A percentile compares a stretch with the other conserved stretches of the same genome.
Conservation (phyloP, 139 green algal genomes). For the Eudorina sp. region DNA sequence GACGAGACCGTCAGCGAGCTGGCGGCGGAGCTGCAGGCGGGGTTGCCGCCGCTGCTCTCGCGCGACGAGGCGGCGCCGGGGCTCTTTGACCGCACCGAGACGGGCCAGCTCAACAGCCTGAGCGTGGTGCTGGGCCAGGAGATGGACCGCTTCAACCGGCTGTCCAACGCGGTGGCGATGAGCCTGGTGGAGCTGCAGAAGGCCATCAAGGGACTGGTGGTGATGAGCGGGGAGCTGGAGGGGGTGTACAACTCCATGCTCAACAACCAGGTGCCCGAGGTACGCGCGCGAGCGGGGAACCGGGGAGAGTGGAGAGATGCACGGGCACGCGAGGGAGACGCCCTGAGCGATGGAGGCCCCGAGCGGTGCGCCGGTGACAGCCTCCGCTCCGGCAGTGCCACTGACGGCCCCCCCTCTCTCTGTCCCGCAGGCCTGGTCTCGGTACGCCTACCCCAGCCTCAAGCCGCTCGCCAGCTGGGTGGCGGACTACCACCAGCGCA, state of each 20-base stretch:
- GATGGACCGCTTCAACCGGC: constrained; percentile 70
- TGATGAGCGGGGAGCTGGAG: constrained; percentile 91
- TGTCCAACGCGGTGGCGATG: background rate
- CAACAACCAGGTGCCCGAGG: constrained; percentile 75
- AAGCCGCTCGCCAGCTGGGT: constrained; percentile 88
- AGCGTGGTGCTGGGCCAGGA: constrained; percentile 87
- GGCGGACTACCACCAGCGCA: constrained; percentile 81
- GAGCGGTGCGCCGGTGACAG: no score
- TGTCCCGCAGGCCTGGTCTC: constrained; percentile 65
- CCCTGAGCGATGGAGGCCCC: no score
- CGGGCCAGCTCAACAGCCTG: constrained; percentile 80
- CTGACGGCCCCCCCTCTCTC: no score
- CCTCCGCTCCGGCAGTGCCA: no score
- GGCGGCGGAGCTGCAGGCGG: constrained; percentile 65
- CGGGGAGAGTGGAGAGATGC: background rate
- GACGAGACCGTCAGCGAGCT: constrained; percentile 77
- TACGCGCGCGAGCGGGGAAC: background rate
- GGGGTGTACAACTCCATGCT: constrained; percentile 80
- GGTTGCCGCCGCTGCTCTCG: constrained; percentile 63
- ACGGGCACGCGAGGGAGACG: background rate
- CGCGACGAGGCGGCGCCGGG: constrained; percentile 62
- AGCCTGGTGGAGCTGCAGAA: constrained; percentile 82
- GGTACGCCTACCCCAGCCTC: constrained; percentile 82
- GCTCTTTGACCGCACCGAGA: constrained; percentile 72
- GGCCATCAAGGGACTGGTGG: constrained; percentile 86